Evolutionary conservation across 306 rosid species (phyloP), one percentile per base, ranked within the genome.

Genomic region (Cicer cuneatum): DNA sequence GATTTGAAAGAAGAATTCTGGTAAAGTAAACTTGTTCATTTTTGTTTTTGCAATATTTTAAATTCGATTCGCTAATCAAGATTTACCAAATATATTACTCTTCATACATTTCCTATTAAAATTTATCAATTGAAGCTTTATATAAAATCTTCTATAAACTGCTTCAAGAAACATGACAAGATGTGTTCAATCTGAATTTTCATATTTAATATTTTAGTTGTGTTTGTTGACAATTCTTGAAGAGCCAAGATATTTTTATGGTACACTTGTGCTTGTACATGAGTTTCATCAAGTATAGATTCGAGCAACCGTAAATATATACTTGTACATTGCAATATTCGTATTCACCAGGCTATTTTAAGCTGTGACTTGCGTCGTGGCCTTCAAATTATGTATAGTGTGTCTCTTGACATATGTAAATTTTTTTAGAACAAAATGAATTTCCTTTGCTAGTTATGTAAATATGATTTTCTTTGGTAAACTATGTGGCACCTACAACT

Each of bases 1-100:
- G 97, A 79, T 94, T 94, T 19, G 99, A 94, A 89, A 88, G 93
- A 81, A 88, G 97, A 92, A 94, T 92, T 78, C 96, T 94, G 97
- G 98, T 94, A 89, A 49, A 37, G 15, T 48, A 58, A 35, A 74
- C 38, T 54, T 62, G 48, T 76, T 42, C 51, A 14, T 65, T 49
- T 21, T 77, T 38, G 9, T 76, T 42, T 16, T 7, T 16, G 41
- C 12, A 18, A 60, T 75, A 21, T 76, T 46, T 49, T 71, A 21
- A 40, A 37, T 40, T 66, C 52, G 72, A 29, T 64, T 74, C 54
- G 52, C 33, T 74, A 11, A 18, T 81, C 69, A 45, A 53, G 72
- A 39, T 24, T 73, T 75, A 63, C 61, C 60, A 72, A 52, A 2
- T 62, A 75, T 76, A 54, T 60, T 76, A 9, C 12, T 21, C 70